phyloP scores from a whole-genome alignment of 1,284 basidiomycete genomes.

The Pholiota adiposa region DNA sequence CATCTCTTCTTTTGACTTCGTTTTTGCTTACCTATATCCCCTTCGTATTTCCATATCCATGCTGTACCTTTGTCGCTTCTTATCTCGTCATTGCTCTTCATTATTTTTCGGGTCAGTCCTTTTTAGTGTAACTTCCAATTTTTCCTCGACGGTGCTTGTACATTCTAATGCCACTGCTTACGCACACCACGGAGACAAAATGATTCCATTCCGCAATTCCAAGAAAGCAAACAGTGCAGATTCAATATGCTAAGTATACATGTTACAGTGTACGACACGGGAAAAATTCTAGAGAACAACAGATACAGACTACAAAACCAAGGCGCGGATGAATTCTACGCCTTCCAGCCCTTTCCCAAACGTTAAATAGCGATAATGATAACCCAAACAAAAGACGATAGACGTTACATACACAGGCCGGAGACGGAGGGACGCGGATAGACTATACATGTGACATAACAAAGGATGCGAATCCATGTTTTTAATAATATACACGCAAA shows the following conservation, averaged over 20 bases:
- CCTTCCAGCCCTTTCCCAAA: not conserved
- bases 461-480: conserved; percentile 3
- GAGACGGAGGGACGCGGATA: not conserved
- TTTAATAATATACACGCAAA: conserved; percentile 1
- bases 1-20: conserved; percentile 11
- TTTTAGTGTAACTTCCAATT: not conserved
- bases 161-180: not conserved
- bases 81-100: not conserved
- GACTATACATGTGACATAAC: not conserved
- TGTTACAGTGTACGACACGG: too few relatives aligned
- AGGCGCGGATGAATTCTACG: not conserved
- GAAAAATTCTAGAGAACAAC: not conserved
- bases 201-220: too few relatives aligned
- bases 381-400: not conserved
- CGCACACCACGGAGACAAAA: too few relatives aligned
- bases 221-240: not conserved
- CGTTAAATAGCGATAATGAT: conserved; percentile 11
- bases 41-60: conserved; percentile 5
- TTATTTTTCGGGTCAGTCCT: not conserved
- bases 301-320: not conserved
- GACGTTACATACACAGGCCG: not conserved
- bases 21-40: conserved; percentile 11
- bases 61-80: not conserved
- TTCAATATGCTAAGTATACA: too few relatives aligned
- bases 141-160: conserved; percentile 1